Conservation (phyloP, 2,329 filamentous ascomycete genomes). For the Berkeleyomyces basicola region DNA sequence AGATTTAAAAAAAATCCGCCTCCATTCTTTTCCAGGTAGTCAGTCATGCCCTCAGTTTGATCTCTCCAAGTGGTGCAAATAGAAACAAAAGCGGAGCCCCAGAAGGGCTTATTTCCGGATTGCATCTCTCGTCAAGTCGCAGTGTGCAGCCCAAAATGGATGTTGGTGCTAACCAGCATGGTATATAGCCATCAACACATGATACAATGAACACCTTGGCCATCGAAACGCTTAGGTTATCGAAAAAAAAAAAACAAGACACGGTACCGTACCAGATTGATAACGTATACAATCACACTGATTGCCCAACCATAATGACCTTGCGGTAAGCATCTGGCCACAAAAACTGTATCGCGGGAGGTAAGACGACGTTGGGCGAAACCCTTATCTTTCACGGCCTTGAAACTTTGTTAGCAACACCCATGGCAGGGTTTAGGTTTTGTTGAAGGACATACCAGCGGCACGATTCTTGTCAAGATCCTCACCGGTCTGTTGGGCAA, state of each 20-base stretch:
- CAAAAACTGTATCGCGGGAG: not conserved
- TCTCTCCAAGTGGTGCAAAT: not conserved
- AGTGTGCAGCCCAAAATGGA: not conserved
- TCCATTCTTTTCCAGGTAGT: not conserved
- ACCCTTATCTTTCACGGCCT: not conserved
- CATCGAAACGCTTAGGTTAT: not conserved
- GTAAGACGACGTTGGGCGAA: not conserved
- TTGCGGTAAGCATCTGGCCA: not conserved
- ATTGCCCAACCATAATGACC: not conserved
- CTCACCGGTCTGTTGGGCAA: conserved; percentile 61
- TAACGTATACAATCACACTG: not conserved
- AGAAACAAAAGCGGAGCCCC: conserved; percentile 8
- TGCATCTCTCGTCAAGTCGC: not conserved
- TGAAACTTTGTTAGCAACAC: not conserved
- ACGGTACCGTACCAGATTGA: not conserved
- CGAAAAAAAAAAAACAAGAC: not conserved
- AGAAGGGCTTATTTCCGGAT: conserved; percentile 12
- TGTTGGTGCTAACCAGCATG: not conserved
- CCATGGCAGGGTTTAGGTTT: conserved; percentile 22
- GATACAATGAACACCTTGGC: not conserved
- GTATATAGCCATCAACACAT: not conserved
- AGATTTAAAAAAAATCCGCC: not conserved
- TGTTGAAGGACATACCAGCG: conserved; percentile 47
- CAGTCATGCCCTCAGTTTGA: not conserved
- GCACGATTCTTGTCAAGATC: conserved; percentile 62